A percentile compares a stretch with the other conserved stretches of the same genome.
These are phyloP conservation scores for Hypoxylon crocopeplum DNA, from an alignment of 495 filamentous ascomycete genomes.

Conservation along the genomic window DNA sequence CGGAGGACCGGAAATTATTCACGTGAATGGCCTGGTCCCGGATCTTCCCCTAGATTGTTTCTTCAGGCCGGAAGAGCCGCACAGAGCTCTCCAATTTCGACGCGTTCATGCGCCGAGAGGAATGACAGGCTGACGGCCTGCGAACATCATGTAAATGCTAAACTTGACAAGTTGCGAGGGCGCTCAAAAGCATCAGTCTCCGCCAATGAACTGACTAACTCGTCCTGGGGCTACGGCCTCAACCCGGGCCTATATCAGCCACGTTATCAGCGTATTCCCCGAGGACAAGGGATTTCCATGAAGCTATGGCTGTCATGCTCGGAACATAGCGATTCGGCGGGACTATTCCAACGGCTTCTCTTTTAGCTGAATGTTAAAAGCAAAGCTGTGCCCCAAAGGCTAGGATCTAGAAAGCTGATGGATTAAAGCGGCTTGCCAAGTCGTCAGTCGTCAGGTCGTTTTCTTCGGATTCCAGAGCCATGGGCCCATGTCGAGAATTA, in stretches of 20 bases:
- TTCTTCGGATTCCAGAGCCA: constrained; percentile 5
- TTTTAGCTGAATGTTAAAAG: neutral
- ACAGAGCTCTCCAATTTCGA: constrained; percentile 31
- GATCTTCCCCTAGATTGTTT: constrained; percentile 18
- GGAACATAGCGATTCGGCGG: constrained; percentile 15
- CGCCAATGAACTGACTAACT: constrained; percentile 5
- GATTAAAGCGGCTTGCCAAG: neutral
- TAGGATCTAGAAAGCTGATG: constrained; percentile 1
- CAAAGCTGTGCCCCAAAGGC: neutral
- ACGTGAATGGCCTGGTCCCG: constrained; percentile 16
- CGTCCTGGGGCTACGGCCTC: constrained; percentile 1
- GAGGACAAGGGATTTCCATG: constrained; percentile 9
- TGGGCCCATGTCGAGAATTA: constrained; percentile 12
- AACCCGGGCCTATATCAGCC: constrained; percentile 26
- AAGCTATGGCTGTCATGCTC: constrained; percentile 13
- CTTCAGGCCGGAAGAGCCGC: constrained; percentile 14
- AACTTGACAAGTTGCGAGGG: constrained; percentile 1
- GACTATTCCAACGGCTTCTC: constrained; percentile 3
- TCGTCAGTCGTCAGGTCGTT: neutral
- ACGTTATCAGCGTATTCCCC: constrained; percentile 9
- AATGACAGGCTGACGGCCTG: constrained; percentile 16
- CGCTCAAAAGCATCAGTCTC: neutral
- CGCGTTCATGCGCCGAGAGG: constrained; percentile 26
- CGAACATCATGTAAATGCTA: constrained; percentile 21
- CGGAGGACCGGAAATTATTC: constrained; percentile 26